These are phyloP conservation scores for Corymbia maculata DNA, from an alignment of 345 rosid species.

Conservation along the genomic window DNA sequence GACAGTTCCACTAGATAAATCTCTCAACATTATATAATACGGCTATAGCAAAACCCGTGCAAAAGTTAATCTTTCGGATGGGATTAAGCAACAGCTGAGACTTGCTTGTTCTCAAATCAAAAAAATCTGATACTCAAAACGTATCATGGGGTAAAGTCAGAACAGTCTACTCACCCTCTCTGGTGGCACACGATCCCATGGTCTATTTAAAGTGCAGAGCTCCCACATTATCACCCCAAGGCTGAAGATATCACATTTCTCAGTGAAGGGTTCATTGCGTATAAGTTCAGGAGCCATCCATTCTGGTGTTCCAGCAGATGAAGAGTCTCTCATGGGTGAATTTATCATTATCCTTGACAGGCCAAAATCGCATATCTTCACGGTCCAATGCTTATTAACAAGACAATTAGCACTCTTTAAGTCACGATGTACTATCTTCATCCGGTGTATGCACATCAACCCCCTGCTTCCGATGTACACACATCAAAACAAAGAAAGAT, in stretches of 20 bases:
- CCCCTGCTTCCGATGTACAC: conserved; percentile 43
- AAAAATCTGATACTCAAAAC: neutral
- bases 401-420: conserved; percentile 87
- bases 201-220: conserved; percentile 78
- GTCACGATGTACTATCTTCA: conserved; percentile 94
- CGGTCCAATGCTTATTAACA: conserved; percentile 77
- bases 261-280: conserved; percentile 84
- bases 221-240: conserved; percentile 99
- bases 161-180: conserved; percentile 46
- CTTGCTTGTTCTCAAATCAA: neutral
- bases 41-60: neutral
- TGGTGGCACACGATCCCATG: conserved; percentile 96
- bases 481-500: neutral
- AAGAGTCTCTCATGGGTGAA: conserved; percentile 56
- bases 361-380: conserved; percentile 98
- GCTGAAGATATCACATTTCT: conserved; percentile 97
- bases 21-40: neutral
- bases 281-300: conserved; percentile 99
- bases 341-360: conserved; percentile 82
- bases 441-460: conserved; percentile 95
- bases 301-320: conserved; percentile 97
- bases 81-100: neutral
- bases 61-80: neutral
- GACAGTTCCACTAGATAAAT: neutral
- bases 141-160: neutral